Evolutionary conservation across 2,329 filamentous ascomycete genomes (phyloP), one percentile per base, ranked within the genome.

Genomic region (Fusarium albosuccineum): DNA sequence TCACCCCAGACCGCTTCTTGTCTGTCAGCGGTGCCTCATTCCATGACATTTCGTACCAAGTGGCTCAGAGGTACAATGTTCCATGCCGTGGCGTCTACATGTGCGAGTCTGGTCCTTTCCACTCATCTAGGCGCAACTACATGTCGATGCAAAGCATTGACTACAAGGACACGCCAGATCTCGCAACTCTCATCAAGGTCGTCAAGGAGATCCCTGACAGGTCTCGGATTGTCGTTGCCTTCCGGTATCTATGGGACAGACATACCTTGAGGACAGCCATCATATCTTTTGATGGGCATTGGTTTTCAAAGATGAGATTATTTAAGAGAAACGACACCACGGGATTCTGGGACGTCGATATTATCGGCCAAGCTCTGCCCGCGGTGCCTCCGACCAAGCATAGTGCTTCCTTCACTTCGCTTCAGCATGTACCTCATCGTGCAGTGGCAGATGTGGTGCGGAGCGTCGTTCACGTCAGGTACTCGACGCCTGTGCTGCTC

Each of bases 1-100:
- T 99, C 77, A 98, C 96, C 1, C 96, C 96, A 2, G 94, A 97
- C 79, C 91, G 94, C 60, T 99, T 98, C 75, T 92, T 98, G 46
- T 93, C 93, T 3, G 95, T 98, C 37, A 93, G 94, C 40, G 96
- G 96, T 22, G 95, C 90, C 13, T 94, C 93, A 57, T 98, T 99
- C 82, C 96, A 99, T 80, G 88, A 97, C 74, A 84, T 99, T 11
- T 99, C 96, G 1, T 99, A 99, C 77, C 96, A 99, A 76, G 93
- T 98, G 79, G 94, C 96, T 10, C 90, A 97, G 8, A 86, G 97
- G 6, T 97, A 97, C 77, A 94, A 94, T 26, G 94, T 99, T 55
- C 90, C 94, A 8, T 92, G 93, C 69, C 91, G 94, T 76, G 96
- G 96, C n/a, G 94, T 98, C 11, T 99, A 93, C 75, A 91, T 97